Evolutionary conservation across 2,329 filamentous ascomycete species (phyloP), one percentile per base, ranked within the genome.

Genomic region (Thielaviopsis populi): DNA sequence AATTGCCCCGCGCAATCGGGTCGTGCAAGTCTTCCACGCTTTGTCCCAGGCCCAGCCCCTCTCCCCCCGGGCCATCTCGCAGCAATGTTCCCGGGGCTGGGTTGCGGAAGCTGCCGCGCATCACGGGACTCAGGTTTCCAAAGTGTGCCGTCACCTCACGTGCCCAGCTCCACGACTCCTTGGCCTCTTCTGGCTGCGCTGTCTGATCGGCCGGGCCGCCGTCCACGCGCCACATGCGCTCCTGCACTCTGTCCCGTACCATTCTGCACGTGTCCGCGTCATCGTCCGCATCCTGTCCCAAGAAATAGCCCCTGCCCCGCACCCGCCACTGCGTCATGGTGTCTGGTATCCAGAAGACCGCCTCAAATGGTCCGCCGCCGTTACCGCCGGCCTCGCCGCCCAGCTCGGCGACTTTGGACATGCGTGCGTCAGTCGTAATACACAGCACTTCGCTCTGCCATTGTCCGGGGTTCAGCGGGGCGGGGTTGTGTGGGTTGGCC

Each of bases 401-500:
- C 2, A 97, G 74, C 73, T 96, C 86, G 2, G 78, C 77, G 0
- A 87, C 78, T 77, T 97, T 97, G 66, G 85, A 81, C 89, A 95
- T 96, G 56, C 92, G 83, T 8, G 83, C 83, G 73, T 97, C 94
- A 0, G 91, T 96, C 0, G 92, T 96, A 70, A 96, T 86, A 0
- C 87, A 86, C 2, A 87, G 81, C 69, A 92, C 76, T 68, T 97
- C 91, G 69, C 83, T 89, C 70, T 88, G 85, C 71, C 83, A 96
- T 0, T 74, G 59, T 33, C 75, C 69, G 3, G 88, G 85, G 73
- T 96, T 96, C 67, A 79, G 78, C 67, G 83, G 79, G 2, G 89
- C 87, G 41, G 82, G 76, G 73, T 94, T 92, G 73, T 85, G 83
- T 53, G 83, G 81, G 74, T 91, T 89, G 62, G 78, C 78, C 3